Conservation (phyloP, 2,329 filamentous ascomycete species). For the Colletotrichum sublineola region DNA sequence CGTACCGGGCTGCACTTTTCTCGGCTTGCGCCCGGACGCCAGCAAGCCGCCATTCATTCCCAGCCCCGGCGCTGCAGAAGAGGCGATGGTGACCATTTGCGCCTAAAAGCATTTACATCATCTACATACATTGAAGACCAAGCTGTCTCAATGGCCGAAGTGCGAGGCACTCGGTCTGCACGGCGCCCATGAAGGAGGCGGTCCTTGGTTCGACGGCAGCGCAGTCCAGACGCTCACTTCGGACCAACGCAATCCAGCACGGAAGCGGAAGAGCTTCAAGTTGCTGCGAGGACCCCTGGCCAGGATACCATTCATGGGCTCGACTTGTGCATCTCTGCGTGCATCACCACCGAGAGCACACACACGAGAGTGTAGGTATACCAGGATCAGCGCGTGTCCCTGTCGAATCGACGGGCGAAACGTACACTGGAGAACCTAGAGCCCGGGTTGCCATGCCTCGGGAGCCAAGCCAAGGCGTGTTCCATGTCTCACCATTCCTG, state of each 20-base stretch:
- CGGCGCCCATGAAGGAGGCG: slow-evolving; percentile 1
- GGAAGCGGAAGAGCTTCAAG: slow-evolving; percentile 1
- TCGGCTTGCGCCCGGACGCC: neutral
- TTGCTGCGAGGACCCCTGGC: neutral
- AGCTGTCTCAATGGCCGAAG: neutral
- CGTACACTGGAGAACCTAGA: slow-evolving; percentile 29
- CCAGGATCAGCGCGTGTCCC: neutral
- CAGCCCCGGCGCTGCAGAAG: neutral
- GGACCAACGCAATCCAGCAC: neutral
- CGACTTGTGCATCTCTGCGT: slow-evolving; percentile 2
- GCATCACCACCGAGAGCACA: neutral
- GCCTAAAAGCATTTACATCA: neutral
- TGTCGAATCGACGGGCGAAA: slow-evolving; percentile 23
- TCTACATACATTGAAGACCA: neutral
- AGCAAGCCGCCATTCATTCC: neutral
- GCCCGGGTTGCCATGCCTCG: slow-evolving; percentile 31
- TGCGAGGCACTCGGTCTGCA: neutral
- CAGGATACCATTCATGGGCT: neutral
- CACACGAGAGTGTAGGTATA: neutral
- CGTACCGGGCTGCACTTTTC: neutral
- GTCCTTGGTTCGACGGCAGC: neutral
- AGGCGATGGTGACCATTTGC: neutral
- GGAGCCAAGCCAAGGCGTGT: slow-evolving; percentile 30
- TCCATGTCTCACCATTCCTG: slow-evolving; percentile 39
- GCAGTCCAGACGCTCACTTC: neutral